Conservation (phyloP, 2,329 filamentous ascomycete genomes). For the Cyphellophora europaea region DNA sequence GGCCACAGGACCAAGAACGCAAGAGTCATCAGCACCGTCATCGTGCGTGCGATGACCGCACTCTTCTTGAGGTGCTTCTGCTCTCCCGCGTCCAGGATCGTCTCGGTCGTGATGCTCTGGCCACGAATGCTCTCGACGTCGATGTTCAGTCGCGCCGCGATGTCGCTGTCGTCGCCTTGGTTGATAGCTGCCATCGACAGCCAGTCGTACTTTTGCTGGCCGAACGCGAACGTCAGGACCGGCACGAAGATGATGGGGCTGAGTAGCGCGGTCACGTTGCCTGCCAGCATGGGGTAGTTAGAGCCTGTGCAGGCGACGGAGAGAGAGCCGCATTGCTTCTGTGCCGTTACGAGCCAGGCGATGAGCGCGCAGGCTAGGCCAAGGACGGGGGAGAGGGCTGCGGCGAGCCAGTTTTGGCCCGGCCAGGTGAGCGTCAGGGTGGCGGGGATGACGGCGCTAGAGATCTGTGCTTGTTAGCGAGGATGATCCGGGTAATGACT, state of each 20-base stretch:
- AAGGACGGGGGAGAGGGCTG: conserved; percentile 58
- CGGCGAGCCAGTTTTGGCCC: conserved; percentile 67
- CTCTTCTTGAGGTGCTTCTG: conserved; percentile 44
- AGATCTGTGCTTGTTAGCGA: too few relatives aligned
- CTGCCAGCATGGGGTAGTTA: conserved; percentile 43
- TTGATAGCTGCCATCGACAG: conserved; percentile 71
- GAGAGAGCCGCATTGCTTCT: conserved; percentile 58
- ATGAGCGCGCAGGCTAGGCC: conserved; percentile 61
- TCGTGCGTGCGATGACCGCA: conserved; percentile 43
- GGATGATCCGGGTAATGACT: too few relatives aligned
- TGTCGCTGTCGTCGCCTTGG: conserved; percentile 66
- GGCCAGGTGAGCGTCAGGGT: conserved; percentile 73
- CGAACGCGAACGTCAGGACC: conserved; percentile 61
- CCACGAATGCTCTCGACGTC: conserved; percentile 58
- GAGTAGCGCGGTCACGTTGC: conserved; percentile 74
- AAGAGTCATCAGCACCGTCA: conserved; percentile 58
- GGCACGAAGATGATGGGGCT: conserved; percentile 68
- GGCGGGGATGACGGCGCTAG: conserved; percentile 72
- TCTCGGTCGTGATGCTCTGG: conserved; percentile 16
- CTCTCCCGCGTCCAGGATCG: conserved; percentile 33
- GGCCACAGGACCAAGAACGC: conserved; percentile 76
- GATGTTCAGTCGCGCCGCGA: conserved; percentile 52
- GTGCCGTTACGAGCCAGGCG: conserved; percentile 70
- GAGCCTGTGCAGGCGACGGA: conserved; percentile 66
- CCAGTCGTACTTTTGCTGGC: conserved; percentile 77